These are phyloP conservation scores for Periglandula ipomoeae DNA, from an alignment of 2,329 filamentous ascomycete genomes.

Conservation along the genomic window DNA sequence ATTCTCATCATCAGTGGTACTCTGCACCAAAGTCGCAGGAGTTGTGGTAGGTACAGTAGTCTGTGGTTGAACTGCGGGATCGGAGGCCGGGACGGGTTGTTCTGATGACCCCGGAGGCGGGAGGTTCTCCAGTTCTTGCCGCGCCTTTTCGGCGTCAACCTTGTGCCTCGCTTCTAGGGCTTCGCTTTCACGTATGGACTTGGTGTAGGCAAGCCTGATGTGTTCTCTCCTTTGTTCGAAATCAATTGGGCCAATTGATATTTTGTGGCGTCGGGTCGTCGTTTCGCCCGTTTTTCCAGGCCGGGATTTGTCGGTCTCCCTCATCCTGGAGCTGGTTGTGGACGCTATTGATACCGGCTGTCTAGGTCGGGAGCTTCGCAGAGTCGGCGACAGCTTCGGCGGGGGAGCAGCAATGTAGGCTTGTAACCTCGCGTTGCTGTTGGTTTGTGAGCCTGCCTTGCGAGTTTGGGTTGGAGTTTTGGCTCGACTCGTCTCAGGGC, in stretches of 20 bases:
- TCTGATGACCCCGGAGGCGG: conserved; percentile 9
- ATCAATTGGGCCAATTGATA: conserved; percentile 66
- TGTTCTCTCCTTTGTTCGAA: conserved; percentile 74
- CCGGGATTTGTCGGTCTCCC: conserved; percentile 43
- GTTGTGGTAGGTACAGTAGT: neutral
- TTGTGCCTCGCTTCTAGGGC: conserved; percentile 45
- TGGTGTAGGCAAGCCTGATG: conserved; percentile 78
- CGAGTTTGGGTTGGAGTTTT: conserved; percentile 35
- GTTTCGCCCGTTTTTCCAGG: conserved; percentile 28
- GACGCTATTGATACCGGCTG: conserved; percentile 68
- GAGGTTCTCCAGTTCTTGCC: conserved; percentile 39
- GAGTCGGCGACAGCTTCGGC: conserved; percentile 65
- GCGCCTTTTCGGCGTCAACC: conserved; percentile 38
- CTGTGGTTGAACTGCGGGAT: neutral
- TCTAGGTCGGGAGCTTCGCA: conserved; percentile 74
- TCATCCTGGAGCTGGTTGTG: conserved; percentile 61
- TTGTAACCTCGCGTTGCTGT: conserved; percentile 52
- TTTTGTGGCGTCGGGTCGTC: conserved; percentile 37
- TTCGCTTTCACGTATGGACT: conserved; percentile 68
- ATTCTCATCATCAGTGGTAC: neutral
- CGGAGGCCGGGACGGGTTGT: neutral
- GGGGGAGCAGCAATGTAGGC: conserved; percentile 64
- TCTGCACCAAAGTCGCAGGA: neutral
- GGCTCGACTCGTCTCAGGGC: conserved; percentile 27
- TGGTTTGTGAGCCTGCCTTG: conserved; percentile 37